Evolutionary conservation across 305 asterid species (phyloP).

Genomic region (Ilex paraguariensis): DNA sequence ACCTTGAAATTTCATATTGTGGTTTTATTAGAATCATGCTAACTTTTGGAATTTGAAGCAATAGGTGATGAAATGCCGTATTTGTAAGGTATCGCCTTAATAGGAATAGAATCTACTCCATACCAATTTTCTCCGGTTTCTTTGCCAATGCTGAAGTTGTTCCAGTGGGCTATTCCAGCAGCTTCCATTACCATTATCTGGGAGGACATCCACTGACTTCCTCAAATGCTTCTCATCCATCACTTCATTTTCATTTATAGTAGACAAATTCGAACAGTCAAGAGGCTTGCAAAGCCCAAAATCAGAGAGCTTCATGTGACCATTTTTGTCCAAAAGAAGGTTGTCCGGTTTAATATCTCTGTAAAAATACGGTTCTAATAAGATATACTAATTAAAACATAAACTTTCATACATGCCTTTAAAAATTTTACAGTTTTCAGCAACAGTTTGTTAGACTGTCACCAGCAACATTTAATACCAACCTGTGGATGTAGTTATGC

Average conservation of each 20-base stretch:
- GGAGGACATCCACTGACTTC: constrained; percentile 25
- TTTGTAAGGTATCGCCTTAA: not conserved
- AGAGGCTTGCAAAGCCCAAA: constrained; percentile 95
- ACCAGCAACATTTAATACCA: constrained; percentile 5
- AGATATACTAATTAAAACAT: not conserved
- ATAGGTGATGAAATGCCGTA: not conserved
- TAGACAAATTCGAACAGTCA: constrained; percentile 53
- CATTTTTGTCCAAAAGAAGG: constrained; percentile 71
- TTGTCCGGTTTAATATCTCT: constrained; percentile 95
- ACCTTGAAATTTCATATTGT: not conserved
- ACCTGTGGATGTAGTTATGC: constrained; percentile 86
- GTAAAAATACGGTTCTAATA: constrained; percentile 14
- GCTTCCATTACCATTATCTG: constrained; percentile 52
- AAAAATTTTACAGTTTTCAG: not conserved
- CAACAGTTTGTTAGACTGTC: constrained; percentile 2
- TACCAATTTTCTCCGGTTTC: constrained; percentile 73
- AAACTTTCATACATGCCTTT: not conserved
- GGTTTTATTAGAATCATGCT: not conserved
- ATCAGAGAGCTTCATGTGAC: constrained; percentile 80
- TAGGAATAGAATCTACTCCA: not conserved
- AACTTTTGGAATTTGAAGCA: not conserved
- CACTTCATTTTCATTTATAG: constrained; percentile 43
- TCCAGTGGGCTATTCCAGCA: constrained; percentile 65
- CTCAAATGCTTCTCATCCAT: constrained; percentile 26
- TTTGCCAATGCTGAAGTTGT: constrained; percentile 78